Evolutionary conservation across 768 basidiomycete genomes (phyloP).

Genomic region (Amanita pallidorosea): DNA sequence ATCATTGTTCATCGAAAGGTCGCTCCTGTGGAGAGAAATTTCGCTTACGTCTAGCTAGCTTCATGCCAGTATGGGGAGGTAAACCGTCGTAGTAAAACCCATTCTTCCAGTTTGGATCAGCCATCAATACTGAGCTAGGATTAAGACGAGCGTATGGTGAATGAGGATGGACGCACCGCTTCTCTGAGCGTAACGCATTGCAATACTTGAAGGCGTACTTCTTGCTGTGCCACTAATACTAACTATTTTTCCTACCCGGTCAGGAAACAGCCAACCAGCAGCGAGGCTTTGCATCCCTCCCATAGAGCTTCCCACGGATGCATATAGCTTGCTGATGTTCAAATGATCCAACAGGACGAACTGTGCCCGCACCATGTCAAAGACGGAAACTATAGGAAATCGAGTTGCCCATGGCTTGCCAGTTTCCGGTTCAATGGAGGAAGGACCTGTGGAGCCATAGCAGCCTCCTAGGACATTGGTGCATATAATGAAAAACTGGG

Average conservation of each 20-base stretch:
- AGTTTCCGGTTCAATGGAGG: constrained; percentile 62
- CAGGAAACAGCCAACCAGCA: constrained; percentile 86
- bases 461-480: constrained; percentile 96
- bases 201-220: constrained; percentile 85
- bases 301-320: constrained; percentile 93
- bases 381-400: constrained; percentile 87
- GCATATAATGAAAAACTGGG: constrained; percentile 88
- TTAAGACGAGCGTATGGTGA: constrained; percentile 1
- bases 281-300: constrained; percentile 97
- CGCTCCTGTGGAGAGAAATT: background rate
- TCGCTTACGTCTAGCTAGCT: constrained; percentile 79
- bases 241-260: constrained; percentile 81
- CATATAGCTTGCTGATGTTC: constrained; percentile 77
- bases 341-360: constrained; percentile 79
- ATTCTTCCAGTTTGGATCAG: constrained; percentile 98
- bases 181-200: constrained; percentile 93
- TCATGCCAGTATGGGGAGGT: constrained; percentile 99
- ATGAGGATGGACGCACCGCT: constrained; percentile 53
- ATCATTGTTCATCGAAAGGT: background rate
- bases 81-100: constrained; percentile 94
- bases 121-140: constrained; percentile 75
- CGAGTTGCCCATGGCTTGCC: constrained; percentile 74
- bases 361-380: constrained; percentile 97
- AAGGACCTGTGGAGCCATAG: constrained; percentile 95
- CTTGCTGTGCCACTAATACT: constrained; percentile 93